These are phyloP conservation scores for Trichophyton simii DNA, from an alignment of 2,329 filamentous ascomycete species.

Conservation along the genomic window DNA sequence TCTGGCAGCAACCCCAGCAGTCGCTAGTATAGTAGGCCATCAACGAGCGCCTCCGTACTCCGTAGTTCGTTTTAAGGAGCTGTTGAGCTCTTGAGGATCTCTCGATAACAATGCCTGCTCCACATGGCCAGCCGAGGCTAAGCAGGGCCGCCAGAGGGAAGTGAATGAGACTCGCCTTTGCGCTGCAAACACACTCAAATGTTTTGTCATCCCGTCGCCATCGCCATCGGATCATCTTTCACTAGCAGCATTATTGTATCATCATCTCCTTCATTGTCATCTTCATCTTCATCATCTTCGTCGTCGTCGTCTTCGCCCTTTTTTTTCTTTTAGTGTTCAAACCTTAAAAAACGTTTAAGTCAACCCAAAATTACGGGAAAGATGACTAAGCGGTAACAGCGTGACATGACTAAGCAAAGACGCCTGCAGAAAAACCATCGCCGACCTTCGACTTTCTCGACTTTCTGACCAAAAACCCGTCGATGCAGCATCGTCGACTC, in stretches of 20 bases:
- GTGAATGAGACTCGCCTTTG: not conserved
- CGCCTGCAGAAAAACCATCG: not conserved
- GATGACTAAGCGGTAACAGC: not conserved
- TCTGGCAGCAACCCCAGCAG: no score
- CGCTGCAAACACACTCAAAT: not conserved
- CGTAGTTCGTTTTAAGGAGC: not conserved
- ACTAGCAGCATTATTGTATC: no score
- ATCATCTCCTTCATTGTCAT: not conserved
- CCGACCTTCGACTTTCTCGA: not conserved
- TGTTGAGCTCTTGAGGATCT: not conserved
- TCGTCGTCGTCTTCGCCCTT: no score
- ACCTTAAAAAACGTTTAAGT: not conserved
- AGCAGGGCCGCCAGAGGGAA: not conserved
- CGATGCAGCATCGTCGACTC: not conserved
- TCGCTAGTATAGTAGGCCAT: no score
- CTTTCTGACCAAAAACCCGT: no score
- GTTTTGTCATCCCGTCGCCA: not conserved
- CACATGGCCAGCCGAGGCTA: slow-evolving; percentile 1
- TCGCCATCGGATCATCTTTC: no score
- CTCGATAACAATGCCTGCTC: not conserved
- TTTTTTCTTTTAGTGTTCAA: no score
- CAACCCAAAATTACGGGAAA: no score
- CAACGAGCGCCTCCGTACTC: no score
- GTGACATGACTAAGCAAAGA: slow-evolving; percentile 1
- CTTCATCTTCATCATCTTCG: not conserved